Evolutionary conservation across 176 grass and related monocot genomes (phyloP).

Genomic region (Paspalum notatum): DNA sequence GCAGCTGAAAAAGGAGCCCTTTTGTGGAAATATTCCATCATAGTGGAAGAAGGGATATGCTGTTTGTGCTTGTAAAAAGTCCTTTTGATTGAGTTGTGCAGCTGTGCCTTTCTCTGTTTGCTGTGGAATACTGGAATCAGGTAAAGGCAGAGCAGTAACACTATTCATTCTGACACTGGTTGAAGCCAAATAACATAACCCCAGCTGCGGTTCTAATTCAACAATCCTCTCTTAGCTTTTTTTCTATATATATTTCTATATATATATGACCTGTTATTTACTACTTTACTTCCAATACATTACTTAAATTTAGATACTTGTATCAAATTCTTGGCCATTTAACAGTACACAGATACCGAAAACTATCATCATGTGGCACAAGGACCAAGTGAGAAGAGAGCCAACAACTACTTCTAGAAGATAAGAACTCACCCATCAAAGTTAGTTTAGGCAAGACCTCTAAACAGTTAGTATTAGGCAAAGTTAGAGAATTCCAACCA

Average conservation of each 20-base stretch:
- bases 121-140: not conserved
- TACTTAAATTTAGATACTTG: not conserved
- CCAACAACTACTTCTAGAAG: not conserved
- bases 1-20: not conserved
- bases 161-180: not conserved
- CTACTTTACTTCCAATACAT: not conserved
- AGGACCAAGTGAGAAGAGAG: not conserved
- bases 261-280: not conserved
- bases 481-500: no score
- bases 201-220: not conserved
- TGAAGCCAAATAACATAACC: conserved; percentile 5
- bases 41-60: conserved; percentile 13
- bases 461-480: not conserved
- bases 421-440: not conserved
- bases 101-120: not conserved
- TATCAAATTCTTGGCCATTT: not conserved
- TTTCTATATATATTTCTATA: not conserved
- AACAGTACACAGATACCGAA: not conserved
- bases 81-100: not conserved
- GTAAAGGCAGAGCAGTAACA: not conserved
- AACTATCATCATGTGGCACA: conserved; percentile 15
- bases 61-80: not conserved
- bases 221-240: not conserved
- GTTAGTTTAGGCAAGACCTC: not conserved
- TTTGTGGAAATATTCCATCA: conserved; percentile 21